These are phyloP conservation scores for Knoxia roxburghii DNA, from an alignment of 257 asterid species.

Conservation along the genomic window DNA sequence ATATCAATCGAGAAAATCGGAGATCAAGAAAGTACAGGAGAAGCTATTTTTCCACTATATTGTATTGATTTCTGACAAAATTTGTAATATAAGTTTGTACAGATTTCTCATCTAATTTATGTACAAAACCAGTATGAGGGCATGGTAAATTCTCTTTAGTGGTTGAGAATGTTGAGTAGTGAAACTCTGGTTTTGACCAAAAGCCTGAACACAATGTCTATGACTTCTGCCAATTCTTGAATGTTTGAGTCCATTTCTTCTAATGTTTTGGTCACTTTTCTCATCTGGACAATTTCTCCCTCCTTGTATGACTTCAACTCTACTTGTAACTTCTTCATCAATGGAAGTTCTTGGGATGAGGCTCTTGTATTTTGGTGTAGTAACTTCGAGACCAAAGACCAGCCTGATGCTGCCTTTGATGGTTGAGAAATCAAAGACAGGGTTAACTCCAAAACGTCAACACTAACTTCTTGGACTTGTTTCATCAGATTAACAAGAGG, in stretches of 20 bases:
- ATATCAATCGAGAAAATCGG: too few species aligned
- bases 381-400: constrained; percentile 34
- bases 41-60: too few species aligned
- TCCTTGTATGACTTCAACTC: constrained; percentile 2
- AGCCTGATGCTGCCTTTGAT: neutral
- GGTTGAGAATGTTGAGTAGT: constrained; percentile 26
- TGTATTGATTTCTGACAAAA: too few species aligned
- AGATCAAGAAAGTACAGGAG: too few species aligned
- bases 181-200: constrained; percentile 19
- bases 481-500: constrained; percentile 5
- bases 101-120: too few species aligned
- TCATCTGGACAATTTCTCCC: neutral
- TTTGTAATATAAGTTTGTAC: too few species aligned
- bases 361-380: constrained; percentile 11
- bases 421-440: constrained; percentile 16
- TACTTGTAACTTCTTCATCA: neutral
- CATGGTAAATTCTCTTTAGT: constrained; percentile 12
- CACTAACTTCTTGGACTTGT: constrained; percentile 21
- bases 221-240: constrained; percentile 13
- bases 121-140: too few species aligned
- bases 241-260: constrained; percentile 4
- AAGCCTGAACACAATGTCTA: constrained; percentile 16
- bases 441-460: constrained; percentile 16
- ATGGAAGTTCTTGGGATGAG: neutral
- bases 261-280: neutral